A percentile compares a stretch with the other conserved stretches of the same genome.
Conservation (phyloP, 2,329 filamentous ascomycete genomes). For the Apiospora hydei region DNA sequence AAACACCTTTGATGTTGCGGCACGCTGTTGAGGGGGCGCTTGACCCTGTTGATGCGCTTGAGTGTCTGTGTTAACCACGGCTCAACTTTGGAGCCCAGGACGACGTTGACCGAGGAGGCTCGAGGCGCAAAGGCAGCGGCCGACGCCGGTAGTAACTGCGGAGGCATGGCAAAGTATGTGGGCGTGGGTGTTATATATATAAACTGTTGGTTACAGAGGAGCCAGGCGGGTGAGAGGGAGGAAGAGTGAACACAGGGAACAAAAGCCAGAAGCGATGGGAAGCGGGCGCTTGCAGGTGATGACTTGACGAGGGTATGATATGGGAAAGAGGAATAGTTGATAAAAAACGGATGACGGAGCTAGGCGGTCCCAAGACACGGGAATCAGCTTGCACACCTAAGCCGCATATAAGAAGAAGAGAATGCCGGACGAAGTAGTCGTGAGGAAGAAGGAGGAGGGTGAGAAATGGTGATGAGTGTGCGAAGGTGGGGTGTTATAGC, state of each 20-base stretch:
- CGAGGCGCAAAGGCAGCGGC: slow-evolving; percentile 95
- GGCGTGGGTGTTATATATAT: slow-evolving; percentile 27
- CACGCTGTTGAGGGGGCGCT: slow-evolving; percentile 96
- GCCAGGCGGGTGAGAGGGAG: slow-evolving; percentile 29
- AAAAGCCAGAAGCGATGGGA: slow-evolving; percentile 39
- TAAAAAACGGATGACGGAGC: slow-evolving; percentile 55
- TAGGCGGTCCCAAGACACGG: slow-evolving; percentile 63
- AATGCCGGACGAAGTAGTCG: slow-evolving; percentile 65
- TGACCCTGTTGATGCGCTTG: slow-evolving; percentile 95
- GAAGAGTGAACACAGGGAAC: slow-evolving; percentile 32
- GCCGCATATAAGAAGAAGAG: slow-evolving; percentile 64
- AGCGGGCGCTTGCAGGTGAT: slow-evolving; percentile 34
- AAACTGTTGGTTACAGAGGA: slow-evolving; percentile 22
- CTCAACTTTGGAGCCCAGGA: slow-evolving; percentile 89
- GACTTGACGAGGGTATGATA: slow-evolving; percentile 38
- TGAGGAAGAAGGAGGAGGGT: slow-evolving; percentile 59
- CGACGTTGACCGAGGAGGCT: slow-evolving; percentile 89
- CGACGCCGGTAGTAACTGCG: slow-evolving; percentile 91
- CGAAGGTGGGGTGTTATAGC: slow-evolving; percentile 56
- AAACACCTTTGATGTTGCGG: slow-evolving; percentile 95
- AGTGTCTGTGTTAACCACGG: slow-evolving; percentile 96
- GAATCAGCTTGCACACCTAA: slow-evolving; percentile 69
- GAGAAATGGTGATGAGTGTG: slow-evolving; percentile 53
- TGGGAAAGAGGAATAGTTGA: slow-evolving; percentile 52
- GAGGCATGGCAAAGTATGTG: slow-evolving; percentile 73